These are phyloP conservation scores for Ceratocystis variospora DNA, from an alignment of 2,329 filamentous ascomycete species.

Conservation along the genomic window DNA sequence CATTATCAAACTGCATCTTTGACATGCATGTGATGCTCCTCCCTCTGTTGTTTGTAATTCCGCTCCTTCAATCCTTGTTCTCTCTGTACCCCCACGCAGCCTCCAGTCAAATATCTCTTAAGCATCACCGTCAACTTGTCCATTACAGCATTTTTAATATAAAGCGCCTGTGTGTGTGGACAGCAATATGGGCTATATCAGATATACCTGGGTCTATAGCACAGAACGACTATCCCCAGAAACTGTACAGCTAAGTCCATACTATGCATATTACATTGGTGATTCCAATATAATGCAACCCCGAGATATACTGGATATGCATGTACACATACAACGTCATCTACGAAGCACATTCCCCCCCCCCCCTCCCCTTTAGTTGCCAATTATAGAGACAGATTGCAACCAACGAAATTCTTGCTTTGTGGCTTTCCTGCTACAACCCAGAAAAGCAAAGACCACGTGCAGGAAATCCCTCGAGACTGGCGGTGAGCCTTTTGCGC, in stretches of 20 bases:
- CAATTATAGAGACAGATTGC: background rate
- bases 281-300: background rate
- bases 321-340: slow-evolving; percentile 1
- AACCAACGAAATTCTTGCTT: background rate
- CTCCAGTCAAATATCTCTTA: background rate
- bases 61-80: background rate
- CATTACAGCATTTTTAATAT: background rate
- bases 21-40: background rate
- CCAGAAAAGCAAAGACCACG: slow-evolving; percentile 1
- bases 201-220: background rate
- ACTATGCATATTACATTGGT: no score
- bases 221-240: background rate
- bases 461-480: slow-evolving; percentile 11
- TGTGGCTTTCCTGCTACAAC: background rate
- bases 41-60: background rate
- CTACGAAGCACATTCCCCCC: background rate
- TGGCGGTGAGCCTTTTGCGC: slow-evolving; percentile 9
- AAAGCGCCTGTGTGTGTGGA: background rate
- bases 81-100: background rate
- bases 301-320: background rate
- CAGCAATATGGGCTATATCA: background rate
- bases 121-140: background rate
- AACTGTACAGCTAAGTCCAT: background rate
- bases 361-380: background rate
- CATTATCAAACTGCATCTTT: background rate